Evolutionary conservation across 2,329 filamentous ascomycete species (phyloP), one percentile per base, ranked within the genome.

Genomic region (Penicillium sp.): DNA sequence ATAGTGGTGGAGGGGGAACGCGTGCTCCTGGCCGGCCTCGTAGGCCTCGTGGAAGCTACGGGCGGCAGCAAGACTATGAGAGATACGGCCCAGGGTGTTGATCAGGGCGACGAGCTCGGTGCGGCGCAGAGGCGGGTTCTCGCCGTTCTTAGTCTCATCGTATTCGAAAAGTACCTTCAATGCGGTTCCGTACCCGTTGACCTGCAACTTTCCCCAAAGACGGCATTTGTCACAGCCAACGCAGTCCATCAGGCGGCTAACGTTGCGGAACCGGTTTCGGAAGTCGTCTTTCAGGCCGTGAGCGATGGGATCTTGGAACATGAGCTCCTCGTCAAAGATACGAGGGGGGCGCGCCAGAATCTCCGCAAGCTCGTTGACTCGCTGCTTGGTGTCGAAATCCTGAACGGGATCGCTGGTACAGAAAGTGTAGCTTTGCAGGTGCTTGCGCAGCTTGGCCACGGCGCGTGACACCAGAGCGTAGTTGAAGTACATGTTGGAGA

Each of bases 401-500:
- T 96, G 90, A 2, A 81, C 81, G 0, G 86, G 82, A 69, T 99
- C 95, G 59, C 91, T 92, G 5, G 89, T 89, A 76, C 95, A 99
- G 75, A 96, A 99, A 0, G 90, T 95, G 78, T 98, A 98, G 60
- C 85, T 81, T 62, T 88, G 81, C 10, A 98, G 82, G 65, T 93
- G 88, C 24, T 90, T 90, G 13, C 89, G 90, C 9, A 98, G 84
- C 77, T 99, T 99, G 52, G 91, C 90, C 41, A 98, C 85, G 13
- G 95, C 95, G 49, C 95, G 90, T 26, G 93, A 89, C 41, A 99
- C 83, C n/a, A 99, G 84, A 0, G 95, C 95, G 71, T 96, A 99
- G 84, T 99, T 98, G 81, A 99, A 99, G 80, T 99, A 99, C 49
- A 99, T 83, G 75, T 99, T 99, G 65, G 93, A 95, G 70, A 99